A percentile compares a stretch with the other conserved stretches of the same genome.
Conservation (phyloP, 2,329 filamentous ascomycete species). For the Aureobasidium sp. region DNA sequence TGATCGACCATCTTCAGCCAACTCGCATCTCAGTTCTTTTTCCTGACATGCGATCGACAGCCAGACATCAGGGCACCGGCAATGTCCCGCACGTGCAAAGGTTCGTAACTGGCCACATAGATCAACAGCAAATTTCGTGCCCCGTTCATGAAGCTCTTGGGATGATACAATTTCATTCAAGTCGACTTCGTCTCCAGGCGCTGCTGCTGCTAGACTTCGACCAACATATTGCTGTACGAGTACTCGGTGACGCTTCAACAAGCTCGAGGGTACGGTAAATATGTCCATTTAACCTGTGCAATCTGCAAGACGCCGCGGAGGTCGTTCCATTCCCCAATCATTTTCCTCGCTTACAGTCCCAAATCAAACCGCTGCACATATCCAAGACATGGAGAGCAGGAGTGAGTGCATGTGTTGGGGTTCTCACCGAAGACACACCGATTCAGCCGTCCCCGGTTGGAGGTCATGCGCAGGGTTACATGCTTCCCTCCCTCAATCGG, state of each 20-base stretch:
- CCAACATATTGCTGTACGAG: not conserved
- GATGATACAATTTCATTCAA: too few species aligned
- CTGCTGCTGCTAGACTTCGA: not conserved
- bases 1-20: not conserved
- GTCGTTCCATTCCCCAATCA: not conserved
- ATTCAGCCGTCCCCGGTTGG: not conserved
- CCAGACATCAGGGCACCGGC: not conserved
- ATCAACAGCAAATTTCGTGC: not conserved
- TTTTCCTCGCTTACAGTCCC: not conserved
- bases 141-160: not conserved
- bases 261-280: not conserved
- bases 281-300: not conserved
- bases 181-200: not conserved
- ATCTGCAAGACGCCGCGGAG: not conserved
- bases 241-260: not conserved
- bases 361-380: not conserved
- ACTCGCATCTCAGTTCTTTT: not conserved
- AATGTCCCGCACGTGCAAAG: not conserved
- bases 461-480: constrained; percentile 8
- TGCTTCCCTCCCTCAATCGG: not conserved
- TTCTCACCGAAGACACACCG: constrained; percentile 7
- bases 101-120: not conserved
- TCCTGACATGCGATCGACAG: not conserved
- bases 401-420: not conserved
- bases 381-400: not conserved